Evolutionary conservation across 345 rosid species (phyloP), one percentile per base, ranked within the genome.

Genomic region (Lagerstroemia speciosa): DNA sequence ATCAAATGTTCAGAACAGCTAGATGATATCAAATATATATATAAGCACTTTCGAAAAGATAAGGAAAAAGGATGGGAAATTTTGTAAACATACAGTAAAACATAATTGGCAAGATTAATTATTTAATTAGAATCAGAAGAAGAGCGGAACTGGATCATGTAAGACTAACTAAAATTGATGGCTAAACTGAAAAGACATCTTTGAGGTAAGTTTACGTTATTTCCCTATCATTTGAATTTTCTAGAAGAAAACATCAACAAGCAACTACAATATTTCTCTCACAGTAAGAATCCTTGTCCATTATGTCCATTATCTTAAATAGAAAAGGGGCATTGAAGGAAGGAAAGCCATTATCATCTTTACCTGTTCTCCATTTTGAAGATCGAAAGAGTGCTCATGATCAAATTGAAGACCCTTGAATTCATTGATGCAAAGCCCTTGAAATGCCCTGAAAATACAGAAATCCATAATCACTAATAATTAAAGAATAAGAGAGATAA

Each of bases 341-440:
- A 0, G 29, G 22, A 16, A 1, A 65, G 43, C 3, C 17, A 22
- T 22, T 48, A 37, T 16, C 34, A 0, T 26, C 5, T 58, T 72
- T 80, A 94, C 97, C 97, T 91, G 99, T 77, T 94, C 99, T 74
- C 99, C 97, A 0, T 94, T 89, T 80, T 87, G 93, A 76, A 87
- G 71, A 75, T 94, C 95, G 72, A 89, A 85, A 38, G 95, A 75
- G 72, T 85, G 78, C 75, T 86, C 93, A 69, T 82, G 90, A 55
- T 91, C 97, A 71, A 94, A 94, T 77, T 84, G 64, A 78, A 93
- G 96, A 71, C 96, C 96, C 0, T 74, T 80, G 70, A 94, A 89
- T 74, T 94, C 99, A 68, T 94, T 91, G 85, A 94, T 84, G 79
- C 91, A 91, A 69, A 94, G 92, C 66, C 99, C 99, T 82, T 94